Base-by-base conservation (phyloP, 2,329 filamentous ascomycete genomes). In the Ophiostoma montium region DNA sequence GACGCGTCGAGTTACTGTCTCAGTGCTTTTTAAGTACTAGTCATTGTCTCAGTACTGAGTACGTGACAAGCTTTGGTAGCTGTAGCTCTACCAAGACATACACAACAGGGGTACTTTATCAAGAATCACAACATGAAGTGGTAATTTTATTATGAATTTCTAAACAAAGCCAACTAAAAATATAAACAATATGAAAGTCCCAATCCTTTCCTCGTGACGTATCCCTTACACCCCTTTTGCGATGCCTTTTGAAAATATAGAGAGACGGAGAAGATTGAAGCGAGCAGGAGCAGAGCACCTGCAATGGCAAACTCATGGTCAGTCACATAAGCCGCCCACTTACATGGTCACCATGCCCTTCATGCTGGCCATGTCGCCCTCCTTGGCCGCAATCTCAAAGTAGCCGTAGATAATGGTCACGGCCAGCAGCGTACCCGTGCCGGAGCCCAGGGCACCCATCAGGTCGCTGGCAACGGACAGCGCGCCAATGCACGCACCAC, bases 371-470 rank as follows among this genome's bases (percentile, higher is more conserved):
- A 96, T 82, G 65, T 98, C 92, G 60, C 92, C 92, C 70, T 98
- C 92, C 72, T 95, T 95, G 61, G 94, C 94, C 21, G 92, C 92
- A 62, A 98, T 98, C 68, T 98, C 92, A 62, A 98, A 98, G 74
- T 98, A 98, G 57, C 89, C 87, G 68, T 98, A 98, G 69, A 98
- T 98, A 66, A 98, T 98, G 54, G 94, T 98, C 64, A 98, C 92
- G 67, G 92, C 92, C 66, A 98, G 81, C 53, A 98, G 77, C 61
- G 95, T 98, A 83, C 92, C 89, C 61, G 92, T 98, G 64, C 92
- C 92, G 57, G 86, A 94, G 65, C 92, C 92, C 47, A 98, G 78
- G 63, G 94, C 92, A 59, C 92, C 92, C 68, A 96, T 80, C 56
- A 98, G 82, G 69, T 98, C 92, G 66, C 86, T 94, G 62, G 85